These are phyloP conservation scores for Mucuna pruriens DNA, from an alignment of 306 rosid genomes.

Conservation along the genomic window DNA sequence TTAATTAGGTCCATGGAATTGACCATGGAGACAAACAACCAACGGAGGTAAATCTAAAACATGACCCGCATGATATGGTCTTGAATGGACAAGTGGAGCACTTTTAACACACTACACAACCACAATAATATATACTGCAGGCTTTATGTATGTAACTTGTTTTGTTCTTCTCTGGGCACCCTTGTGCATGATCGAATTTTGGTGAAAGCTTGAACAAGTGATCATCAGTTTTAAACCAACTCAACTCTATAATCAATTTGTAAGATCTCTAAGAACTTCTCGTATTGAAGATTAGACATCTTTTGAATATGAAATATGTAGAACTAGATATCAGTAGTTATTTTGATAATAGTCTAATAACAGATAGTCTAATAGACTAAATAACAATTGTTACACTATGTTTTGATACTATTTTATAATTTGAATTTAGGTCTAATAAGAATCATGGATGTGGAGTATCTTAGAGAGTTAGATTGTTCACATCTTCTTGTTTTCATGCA, in stretches of 20 bases:
- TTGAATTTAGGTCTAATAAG: no score
- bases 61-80: slow-evolving; percentile 2
- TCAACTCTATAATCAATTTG: no score
- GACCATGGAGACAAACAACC: slow-evolving; percentile 17
- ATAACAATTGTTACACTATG: no score
- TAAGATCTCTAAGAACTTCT: no score
- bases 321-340: no score
- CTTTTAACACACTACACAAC: neutral
- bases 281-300: no score
- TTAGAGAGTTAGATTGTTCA: neutral
- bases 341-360: no score
- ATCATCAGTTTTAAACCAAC: no score
- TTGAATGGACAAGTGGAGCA: slow-evolving; percentile 16
- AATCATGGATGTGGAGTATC: neutral
- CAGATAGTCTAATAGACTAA: no score
- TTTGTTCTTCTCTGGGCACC: neutral
- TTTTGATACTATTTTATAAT: no score
- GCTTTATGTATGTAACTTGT: neutral
- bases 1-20: neutral
- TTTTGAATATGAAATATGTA: no score
- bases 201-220: neutral
- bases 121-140: slow-evolving; percentile 21
- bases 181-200: slow-evolving; percentile 11
- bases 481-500: neutral
- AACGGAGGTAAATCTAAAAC: slow-evolving; percentile 12